Conservation (phyloP, 1,139 yeast genomes). For the Diutina sp. region DNA sequence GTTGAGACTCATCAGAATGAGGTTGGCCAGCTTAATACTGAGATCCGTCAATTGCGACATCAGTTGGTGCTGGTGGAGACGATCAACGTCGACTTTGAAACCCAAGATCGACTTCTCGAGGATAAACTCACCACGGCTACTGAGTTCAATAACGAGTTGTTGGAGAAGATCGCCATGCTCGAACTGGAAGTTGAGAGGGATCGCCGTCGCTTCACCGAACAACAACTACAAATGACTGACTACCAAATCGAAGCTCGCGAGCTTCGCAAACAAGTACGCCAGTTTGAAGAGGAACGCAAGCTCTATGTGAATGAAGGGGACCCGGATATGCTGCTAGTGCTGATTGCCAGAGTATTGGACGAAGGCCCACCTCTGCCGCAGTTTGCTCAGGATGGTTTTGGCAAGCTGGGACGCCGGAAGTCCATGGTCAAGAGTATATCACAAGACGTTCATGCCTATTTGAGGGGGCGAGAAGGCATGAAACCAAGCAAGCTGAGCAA, state of each 20-base stretch:
- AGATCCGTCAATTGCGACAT: slow-evolving; percentile 14
- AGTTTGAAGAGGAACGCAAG: background rate
- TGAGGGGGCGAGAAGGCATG: background rate
- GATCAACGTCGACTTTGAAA: slow-evolving; percentile 27
- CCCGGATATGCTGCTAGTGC: slow-evolving; percentile 1
- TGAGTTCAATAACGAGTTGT: slow-evolving; percentile 26
- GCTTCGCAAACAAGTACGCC: background rate
- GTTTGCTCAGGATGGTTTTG: background rate
- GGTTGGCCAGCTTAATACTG: slow-evolving; percentile 3
- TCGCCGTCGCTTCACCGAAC: slow-evolving; percentile 6
- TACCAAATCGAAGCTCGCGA: background rate
- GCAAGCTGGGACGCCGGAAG: background rate
- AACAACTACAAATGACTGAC: background rate
- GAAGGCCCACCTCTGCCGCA: background rate
- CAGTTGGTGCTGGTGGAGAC: slow-evolving; percentile 28
- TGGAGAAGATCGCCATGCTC: slow-evolving; percentile 27
- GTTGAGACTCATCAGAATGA: slow-evolving; percentile 16
- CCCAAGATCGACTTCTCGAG: slow-evolving; percentile 22
- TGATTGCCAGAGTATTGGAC: background rate
- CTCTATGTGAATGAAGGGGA: background rate
- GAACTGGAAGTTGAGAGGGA: slow-evolving; percentile 30
- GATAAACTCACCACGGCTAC: slow-evolving; percentile 21
- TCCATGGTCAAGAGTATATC: background rate
- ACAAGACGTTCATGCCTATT: background rate
- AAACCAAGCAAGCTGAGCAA: slow-evolving; percentile 1